Evolutionary conservation across 2,329 filamentous ascomycete genomes (phyloP).

Genomic region (Diaporthe australafricana): DNA sequence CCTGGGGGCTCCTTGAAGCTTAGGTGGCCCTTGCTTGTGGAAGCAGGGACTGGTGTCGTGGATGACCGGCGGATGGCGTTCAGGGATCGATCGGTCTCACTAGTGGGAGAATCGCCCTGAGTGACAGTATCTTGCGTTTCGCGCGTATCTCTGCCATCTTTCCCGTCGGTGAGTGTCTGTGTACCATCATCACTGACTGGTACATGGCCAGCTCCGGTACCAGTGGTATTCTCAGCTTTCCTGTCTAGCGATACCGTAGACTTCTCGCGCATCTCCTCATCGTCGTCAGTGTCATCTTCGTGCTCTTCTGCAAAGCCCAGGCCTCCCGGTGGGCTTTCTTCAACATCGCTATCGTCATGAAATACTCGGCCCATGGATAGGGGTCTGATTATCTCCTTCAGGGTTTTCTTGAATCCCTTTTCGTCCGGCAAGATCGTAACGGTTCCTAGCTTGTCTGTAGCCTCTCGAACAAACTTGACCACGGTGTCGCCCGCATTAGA

Average conservation of each 20-base stretch:
- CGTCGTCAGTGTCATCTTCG: slow-evolving; percentile 38
- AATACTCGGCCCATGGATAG: slow-evolving; percentile 59
- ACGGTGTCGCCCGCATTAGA: slow-evolving; percentile 88
- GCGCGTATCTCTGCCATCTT: neutral
- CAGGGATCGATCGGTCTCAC: neutral
- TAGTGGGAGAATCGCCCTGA: neutral
- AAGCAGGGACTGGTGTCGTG: slow-evolving; percentile 27
- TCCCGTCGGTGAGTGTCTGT: neutral
- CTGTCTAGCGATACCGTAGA: slow-evolving; percentile 43
- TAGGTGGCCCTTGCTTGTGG: slow-evolving; percentile 12
- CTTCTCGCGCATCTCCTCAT: slow-evolving; percentile 36
- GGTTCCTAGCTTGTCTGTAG: slow-evolving; percentile 66
- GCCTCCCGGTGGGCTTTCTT: slow-evolving; percentile 55
- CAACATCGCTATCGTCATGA: slow-evolving; percentile 46
- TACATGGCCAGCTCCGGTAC: neutral
- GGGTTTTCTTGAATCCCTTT: slow-evolving; percentile 56
- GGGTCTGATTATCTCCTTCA: slow-evolving; percentile 56
- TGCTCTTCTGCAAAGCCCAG: slow-evolving; percentile 41
- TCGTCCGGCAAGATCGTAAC: slow-evolving; percentile 72
- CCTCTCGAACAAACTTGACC: slow-evolving; percentile 70
- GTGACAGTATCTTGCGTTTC: neutral
- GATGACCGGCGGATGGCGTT: neutral
- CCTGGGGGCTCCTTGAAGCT: slow-evolving; percentile 27
- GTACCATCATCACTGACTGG: slow-evolving; percentile 11
- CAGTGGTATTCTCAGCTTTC: slow-evolving; percentile 38